phyloP scores from a whole-genome alignment of 768 basidiomycete species.

The Asterophora parasitica region DNA sequence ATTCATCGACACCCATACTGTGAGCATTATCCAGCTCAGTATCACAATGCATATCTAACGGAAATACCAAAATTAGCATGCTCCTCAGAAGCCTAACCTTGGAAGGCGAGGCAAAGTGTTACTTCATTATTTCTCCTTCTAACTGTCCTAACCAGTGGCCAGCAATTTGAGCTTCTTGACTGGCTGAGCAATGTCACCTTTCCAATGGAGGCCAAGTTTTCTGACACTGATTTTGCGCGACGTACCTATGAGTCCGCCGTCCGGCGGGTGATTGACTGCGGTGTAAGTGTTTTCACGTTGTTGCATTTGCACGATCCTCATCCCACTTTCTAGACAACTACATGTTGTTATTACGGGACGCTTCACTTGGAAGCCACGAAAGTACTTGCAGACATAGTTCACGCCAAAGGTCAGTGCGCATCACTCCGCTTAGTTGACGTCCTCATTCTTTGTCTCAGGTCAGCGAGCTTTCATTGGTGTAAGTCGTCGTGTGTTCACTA shows the following conservation, averaged over 20 bases:
- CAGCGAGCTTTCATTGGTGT: slow-evolving; percentile 87
- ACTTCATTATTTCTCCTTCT: not conserved
- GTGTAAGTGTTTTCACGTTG: slow-evolving; percentile 46
- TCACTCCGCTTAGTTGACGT: not conserved
- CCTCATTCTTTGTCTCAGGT: slow-evolving; percentile 32
- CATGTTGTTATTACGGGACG: slow-evolving; percentile 87
- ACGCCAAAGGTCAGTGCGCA: slow-evolving; percentile 43
- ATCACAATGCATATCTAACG: not conserved
- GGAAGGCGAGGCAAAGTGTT: slow-evolving; percentile 42
- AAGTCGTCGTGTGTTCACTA: slow-evolving; percentile 32
- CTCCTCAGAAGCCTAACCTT: slow-evolving; percentile 73
- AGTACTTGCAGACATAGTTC: slow-evolving; percentile 71
- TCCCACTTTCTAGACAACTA: slow-evolving; percentile 65
- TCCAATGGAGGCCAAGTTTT: slow-evolving; percentile 78
- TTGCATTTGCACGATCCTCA: slow-evolving; percentile 4
- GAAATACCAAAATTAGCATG: slow-evolving; percentile 47
- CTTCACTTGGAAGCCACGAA: slow-evolving; percentile 80
- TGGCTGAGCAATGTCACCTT: slow-evolving; percentile 88
- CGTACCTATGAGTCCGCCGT: slow-evolving; percentile 70
- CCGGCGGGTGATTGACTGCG: slow-evolving; percentile 60
- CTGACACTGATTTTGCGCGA: slow-evolving; percentile 63
- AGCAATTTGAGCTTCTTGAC: slow-evolving; percentile 81
- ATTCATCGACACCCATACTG: slow-evolving; percentile 89
- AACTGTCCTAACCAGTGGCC: slow-evolving; percentile 47
- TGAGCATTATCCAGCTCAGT: slow-evolving; percentile 31